phyloP scores from a whole-genome alignment of 1,284 basidiomycete genomes.

The Leccinum pseudoinsigne region DNA sequence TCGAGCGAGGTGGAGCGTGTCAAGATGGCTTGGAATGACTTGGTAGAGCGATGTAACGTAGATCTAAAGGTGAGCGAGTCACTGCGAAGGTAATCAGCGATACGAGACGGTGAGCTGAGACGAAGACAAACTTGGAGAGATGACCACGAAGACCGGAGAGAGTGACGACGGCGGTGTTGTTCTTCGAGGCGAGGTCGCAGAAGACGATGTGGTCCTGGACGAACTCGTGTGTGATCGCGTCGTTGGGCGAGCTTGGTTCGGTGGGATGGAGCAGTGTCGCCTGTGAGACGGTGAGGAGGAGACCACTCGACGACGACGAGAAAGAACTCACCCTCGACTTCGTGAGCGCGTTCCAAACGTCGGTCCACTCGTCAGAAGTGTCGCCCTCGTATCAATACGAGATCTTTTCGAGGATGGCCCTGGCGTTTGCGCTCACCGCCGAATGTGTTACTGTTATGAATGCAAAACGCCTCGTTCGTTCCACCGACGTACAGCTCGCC shows the following conservation, averaged over 20 bases:
- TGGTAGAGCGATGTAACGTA: constrained; percentile 53
- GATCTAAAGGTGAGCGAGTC: constrained; percentile 64
- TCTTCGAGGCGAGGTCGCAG: constrained; percentile 48
- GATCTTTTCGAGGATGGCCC: constrained; percentile 82
- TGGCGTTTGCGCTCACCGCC: too few species aligned
- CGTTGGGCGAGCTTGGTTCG: constrained; percentile 47
- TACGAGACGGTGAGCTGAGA: constrained; percentile 4
- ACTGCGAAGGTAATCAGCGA: constrained; percentile 36
- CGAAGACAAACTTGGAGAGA: constrained; percentile 50
- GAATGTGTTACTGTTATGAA: too few species aligned
- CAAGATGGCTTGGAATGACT: constrained; percentile 58
- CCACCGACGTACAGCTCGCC: too few species aligned
- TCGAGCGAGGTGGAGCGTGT: constrained; percentile 52
- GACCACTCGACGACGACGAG: not conserved
- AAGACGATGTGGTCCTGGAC: constrained; percentile 78
- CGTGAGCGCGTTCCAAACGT: constrained; percentile 68
- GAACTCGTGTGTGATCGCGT: constrained; percentile 69
- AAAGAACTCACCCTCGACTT: constrained; percentile 60
- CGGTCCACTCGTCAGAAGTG: constrained; percentile 66
- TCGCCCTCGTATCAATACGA: constrained; percentile 56
- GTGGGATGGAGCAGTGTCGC: constrained; percentile 78
- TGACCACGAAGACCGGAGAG: constrained; percentile 79
- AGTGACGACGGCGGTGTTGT: constrained; percentile 60
- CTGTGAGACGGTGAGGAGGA: constrained; percentile 38
- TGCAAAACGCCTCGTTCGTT: too few species aligned